phyloP scores from a whole-genome alignment of 208 protist genomes.

The Acanthamoeba lenticulata region DNA sequence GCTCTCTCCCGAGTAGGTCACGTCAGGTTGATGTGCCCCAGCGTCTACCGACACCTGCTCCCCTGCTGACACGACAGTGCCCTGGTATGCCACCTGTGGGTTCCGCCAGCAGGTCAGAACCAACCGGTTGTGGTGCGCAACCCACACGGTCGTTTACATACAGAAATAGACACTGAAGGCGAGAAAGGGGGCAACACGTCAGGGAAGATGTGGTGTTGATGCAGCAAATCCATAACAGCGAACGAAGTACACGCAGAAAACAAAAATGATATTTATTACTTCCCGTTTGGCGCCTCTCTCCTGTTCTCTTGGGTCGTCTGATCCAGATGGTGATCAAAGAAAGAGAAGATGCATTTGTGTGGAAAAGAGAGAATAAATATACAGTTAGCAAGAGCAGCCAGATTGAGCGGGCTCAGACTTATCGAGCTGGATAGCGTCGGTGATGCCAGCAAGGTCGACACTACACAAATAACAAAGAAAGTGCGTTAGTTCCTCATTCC shows the following conservation, averaged over 20 bases:
- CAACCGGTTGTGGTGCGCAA: neutral
- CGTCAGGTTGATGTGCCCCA: neutral
- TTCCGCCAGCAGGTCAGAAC: neutral
- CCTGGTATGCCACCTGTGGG: neutral
- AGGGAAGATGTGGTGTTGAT: neutral
- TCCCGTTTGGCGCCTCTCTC: too few species aligned
- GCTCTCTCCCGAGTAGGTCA: neutral
- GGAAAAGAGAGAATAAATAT: slow-evolving; percentile 57
- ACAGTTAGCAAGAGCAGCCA: slow-evolving; percentile 47
- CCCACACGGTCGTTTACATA: neutral
- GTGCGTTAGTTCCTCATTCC: neutral
- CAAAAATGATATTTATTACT: too few species aligned
- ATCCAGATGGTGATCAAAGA: neutral
- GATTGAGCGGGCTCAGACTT: neutral
- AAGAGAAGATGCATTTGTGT: neutral
- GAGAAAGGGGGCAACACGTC: neutral
- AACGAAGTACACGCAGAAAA: too few species aligned
- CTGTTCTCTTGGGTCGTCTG: too few species aligned
- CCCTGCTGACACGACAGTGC: neutral
- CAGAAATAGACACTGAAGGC: neutral
- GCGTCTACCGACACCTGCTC: neutral
- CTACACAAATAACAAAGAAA: neutral
- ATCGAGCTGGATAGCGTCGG: slow-evolving; percentile 47
- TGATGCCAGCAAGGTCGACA: slow-evolving; percentile 50
- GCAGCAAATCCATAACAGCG: neutral